Percentiles rank a stretch among this genome's conserved stretches.
phyloP scores from a whole-genome alignment of 2,329 filamentous ascomycete species.

The Aspergillus niger region DNA sequence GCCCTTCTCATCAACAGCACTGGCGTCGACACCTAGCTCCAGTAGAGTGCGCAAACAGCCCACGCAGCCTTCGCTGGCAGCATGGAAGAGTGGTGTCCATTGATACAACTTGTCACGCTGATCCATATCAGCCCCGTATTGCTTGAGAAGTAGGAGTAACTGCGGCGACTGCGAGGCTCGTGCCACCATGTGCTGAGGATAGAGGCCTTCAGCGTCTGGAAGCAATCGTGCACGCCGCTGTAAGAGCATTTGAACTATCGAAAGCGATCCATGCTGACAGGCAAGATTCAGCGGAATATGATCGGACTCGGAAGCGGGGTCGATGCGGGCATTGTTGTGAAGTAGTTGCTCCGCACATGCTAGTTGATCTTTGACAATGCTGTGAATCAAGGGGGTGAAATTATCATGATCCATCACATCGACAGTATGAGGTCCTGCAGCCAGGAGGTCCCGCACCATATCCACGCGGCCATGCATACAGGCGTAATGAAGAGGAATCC shows the following conservation, averaged over 20 bases:
- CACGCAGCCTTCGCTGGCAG: conserved; percentile 93
- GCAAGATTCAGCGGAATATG: conserved; percentile 93
- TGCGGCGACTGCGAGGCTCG: conserved; percentile 80
- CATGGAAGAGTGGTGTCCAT: conserved; percentile 96
- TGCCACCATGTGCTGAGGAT: conserved; percentile 94
- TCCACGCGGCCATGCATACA: conserved; percentile 89
- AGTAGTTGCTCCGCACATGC: conserved; percentile 79
- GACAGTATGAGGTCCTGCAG: conserved; percentile 71
- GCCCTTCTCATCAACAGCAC: conserved; percentile 85
- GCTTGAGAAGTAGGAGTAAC: conserved; percentile 75
- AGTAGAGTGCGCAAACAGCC: conserved; percentile 81
- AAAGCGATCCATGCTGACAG: conserved; percentile 85
- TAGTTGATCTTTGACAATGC: conserved; percentile 84
- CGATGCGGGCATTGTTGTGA: conserved; percentile 75
- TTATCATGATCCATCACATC: conserved; percentile 94
- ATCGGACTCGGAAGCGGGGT: conserved; percentile 81
- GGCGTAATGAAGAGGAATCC: conserved; percentile 91
- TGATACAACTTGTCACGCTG: conserved; percentile 95
- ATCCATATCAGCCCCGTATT: conserved; percentile 85
- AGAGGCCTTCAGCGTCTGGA: conserved; percentile 94
- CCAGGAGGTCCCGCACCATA: conserved; percentile 74
- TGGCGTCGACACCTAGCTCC: conserved; percentile 74
- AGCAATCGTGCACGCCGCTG: conserved; percentile 78
- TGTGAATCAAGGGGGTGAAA: conserved; percentile 93
- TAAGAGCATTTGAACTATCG: conserved; percentile 82